Percentiles rank a stretch among this genome's conserved stretches.
These are phyloP conservation scores for Phytomonas sp. DNA, from an alignment of 208 protist genomes.

Conservation along the genomic window DNA sequence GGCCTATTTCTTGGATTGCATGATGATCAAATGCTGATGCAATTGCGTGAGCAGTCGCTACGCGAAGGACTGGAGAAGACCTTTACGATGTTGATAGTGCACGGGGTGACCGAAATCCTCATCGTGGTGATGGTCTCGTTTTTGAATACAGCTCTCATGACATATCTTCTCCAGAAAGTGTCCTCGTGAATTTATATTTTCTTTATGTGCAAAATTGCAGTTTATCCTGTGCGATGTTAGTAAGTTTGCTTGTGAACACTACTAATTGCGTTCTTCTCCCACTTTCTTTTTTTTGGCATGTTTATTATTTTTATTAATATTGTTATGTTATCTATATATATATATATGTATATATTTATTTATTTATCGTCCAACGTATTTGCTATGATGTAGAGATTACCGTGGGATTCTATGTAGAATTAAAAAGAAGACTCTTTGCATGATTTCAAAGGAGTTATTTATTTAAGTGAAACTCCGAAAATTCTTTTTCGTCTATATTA, in stretches of 20 bases:
- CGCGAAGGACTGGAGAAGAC: conserved; percentile 55
- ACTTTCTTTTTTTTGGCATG: conserved; percentile 14
- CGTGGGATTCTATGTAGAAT: neutral
- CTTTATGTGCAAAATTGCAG: neutral
- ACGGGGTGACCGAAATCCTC: conserved; percentile 43
- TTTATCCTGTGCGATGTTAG: conserved; percentile 8
- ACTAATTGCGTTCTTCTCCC: neutral
- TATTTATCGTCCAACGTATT: conserved; percentile 2
- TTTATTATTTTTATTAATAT: conserved; percentile 12
- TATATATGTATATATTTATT: conserved; percentile 9
- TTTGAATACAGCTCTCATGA: conserved; percentile 45
- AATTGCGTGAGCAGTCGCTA: conserved; percentile 49
- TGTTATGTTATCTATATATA: conserved; percentile 13
- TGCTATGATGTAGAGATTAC: neutral
- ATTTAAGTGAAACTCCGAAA: neutral
- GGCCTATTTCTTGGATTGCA: conserved; percentile 62
- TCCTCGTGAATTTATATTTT: conserved; percentile 6
- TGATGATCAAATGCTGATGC: conserved; percentile 73
- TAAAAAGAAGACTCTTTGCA: neutral
- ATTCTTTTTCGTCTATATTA: neutral
- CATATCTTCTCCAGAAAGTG: conserved; percentile 20
- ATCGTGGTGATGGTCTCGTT: conserved; percentile 50
- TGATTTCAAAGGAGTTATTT: neutral
- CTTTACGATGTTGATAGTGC: conserved; percentile 40
- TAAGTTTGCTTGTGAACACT: neutral